Base-by-base conservation (phyloP, 164 flowering plant species). In the Chimonanthus salicifolius region DNA sequence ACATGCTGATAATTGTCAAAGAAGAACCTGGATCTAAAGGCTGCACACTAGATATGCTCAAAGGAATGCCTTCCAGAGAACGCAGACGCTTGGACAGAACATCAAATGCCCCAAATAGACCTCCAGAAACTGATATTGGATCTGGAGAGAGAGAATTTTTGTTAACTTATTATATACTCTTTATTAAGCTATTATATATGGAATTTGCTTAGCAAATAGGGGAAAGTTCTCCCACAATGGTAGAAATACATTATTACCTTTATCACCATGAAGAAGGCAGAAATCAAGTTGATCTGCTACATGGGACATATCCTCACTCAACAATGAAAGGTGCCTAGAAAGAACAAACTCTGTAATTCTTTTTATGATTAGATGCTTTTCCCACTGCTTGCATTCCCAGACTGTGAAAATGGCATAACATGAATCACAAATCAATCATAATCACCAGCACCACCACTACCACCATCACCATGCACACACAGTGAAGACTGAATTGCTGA, bases 201-300 rank as follows among this genome's bases (percentile, higher is more conserved):
- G 33, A 33, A 33, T 33, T 33, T 33, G 33, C 33, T 33, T 33
- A 54, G 16, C 11, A 3, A 54, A 54, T 11, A 49, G 51, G 3
- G 33, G 43, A 64, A 66, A 66, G 45, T 20, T 33, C 6, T 9
- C 68, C 4, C 15, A 48, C 46, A 66, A 46, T 4, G 62, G 44
- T 13, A 58, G 50, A 69, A 13, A 47, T 72, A 11, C 50, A 71
- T 46, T 13, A 49, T 82, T 51, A 90, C 97, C 98, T 85, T 33
- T 72, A 69, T 68, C 75, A 69, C 94, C 97, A 79, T 78, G 74
- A 76, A 76, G 79, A 77, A 95, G 85, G 71, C 88, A 85, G 74
- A 93, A 95, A 76, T 95, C 99, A 80, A 95, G 94, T 76, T 93
- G 96, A 80, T 88, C 97, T 8, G 85, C 88, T 78, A 82, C 72